Evolutionary conservation across 345 rosid species (phyloP), one percentile per base, ranked within the genome.

Genomic region (Lumnitzera racemosa): DNA sequence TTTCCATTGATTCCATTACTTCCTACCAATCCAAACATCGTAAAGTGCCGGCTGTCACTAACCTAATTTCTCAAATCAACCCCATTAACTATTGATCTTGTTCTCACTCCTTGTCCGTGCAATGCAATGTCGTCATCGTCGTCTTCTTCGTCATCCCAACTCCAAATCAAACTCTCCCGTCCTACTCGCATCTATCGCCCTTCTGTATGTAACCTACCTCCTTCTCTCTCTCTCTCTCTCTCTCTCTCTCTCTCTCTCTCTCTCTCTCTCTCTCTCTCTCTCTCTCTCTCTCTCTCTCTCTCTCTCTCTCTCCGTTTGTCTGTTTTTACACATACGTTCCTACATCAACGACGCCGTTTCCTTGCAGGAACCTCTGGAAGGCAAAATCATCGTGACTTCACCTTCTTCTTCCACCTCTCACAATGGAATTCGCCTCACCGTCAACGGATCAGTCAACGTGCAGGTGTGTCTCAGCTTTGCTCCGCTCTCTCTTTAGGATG

Each of bases 381-480:
- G 96, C 25, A 85, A 77, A 74, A 78, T 92, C 49, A 55, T 92
- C 43, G 72, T 92, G 16, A 82, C 75, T n/a, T 83, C 96, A 36
- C 70, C 87, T 24, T 82, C 79, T 24, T 82, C 79, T 60, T 76
- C 95, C 56, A 59, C 85, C 59, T 87, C 96, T 1, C 95, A 91
- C 69, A 75, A 87, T 67, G 85, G 85, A 5, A 70, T 91, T 53
- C 84, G 90, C 67, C 79, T 92, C 72, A 58, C 78, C 55, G 59
- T 82, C 67, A 81, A 77, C 24, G 96, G 92, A 70, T 79, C 94
- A 15, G 88, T 78, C 70, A 85, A 76, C 63, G 76, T 89, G 68
- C 95, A 91, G 95, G 96, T 84, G 29, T 49, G 16, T 3, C 14
- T 41, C 72, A 15, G 23, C 51, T 49, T 4, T 13, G 16, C 1